Base-by-base conservation (phyloP, 192 early-diverging fungal species). In the Podila epigama region DNA sequence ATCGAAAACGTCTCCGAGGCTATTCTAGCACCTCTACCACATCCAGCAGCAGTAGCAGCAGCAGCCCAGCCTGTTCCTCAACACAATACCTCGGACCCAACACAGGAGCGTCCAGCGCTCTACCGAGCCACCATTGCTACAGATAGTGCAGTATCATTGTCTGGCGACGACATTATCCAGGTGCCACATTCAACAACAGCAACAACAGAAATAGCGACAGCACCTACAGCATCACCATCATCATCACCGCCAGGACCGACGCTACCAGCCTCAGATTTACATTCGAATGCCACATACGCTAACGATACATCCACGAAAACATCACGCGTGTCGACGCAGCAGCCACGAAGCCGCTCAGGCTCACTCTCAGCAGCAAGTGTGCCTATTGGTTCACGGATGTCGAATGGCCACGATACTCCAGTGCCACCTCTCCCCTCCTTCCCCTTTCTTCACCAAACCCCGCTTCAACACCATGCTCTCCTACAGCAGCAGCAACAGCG, bases 71-170 rank as follows among this genome's bases (percentile, higher is more conserved):
- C 0, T 4, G 16, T 28, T 42, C 20, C 28, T 22, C 35, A 55
- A 13, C 29, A 55, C 25, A 15, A 59, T 22, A 35, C 39, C 5
- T 35, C 5, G 29, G 8, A 41, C 12, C 20, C 28, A 16, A 8
- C 25, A 22, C 9, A 51, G 16, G 60, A 16, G 13, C 33, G 60
- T 7, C 51, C 36, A 8, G 41, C 32, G 9, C 56, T 51, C 20
- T 27, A 39, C 44, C 44, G 44, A 4, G 2, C 56, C 4, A 68
- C 51, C 9, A 7, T 44, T 25, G 28, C 27, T 25, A 60, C 36
- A 7, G 63, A 65, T 28, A 55, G 63, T 35, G 52, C 63, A 8
- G 63, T 65, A 20, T 65, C 63, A 3, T 54, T 42, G n/a, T 41
- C 35, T 16, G 39, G 51, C 3, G 60, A 62, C 25, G 44, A 48